phyloP scores from a whole-genome alignment of 805 yeast species.

The Ogataea minuta region DNA sequence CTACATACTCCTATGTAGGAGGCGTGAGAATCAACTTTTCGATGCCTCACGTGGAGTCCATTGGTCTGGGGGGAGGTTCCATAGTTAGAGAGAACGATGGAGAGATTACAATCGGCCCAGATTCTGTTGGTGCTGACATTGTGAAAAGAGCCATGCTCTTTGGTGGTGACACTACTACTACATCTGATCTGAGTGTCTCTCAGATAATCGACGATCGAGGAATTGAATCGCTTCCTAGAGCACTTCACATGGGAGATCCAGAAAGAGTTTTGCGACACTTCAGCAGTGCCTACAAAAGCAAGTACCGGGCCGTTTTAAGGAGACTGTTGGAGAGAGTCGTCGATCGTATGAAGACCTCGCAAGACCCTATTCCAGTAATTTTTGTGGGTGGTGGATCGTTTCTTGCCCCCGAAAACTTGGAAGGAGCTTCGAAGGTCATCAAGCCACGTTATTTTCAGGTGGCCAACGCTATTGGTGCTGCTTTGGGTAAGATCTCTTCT shows the following conservation, averaged over 20 bases:
- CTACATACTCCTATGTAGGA: constrained; percentile 9
- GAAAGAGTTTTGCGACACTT: constrained; percentile 2
- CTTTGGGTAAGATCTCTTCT: constrained; percentile 42
- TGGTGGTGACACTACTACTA: constrained; percentile 8
- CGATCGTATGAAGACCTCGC: constrained; percentile 44
- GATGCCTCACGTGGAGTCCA: constrained; percentile 9
- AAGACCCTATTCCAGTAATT: constrained; percentile 40
- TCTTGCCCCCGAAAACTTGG: constrained; percentile 34
- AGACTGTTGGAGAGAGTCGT: constrained; percentile 40
- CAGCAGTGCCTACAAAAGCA: too few species aligned
- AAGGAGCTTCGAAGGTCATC: constrained; percentile 41
- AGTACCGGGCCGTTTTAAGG: too few species aligned
- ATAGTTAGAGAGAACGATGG: constrained; percentile 6
- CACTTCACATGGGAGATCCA: constrained; percentile 33
- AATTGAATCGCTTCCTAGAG: constrained; percentile 32
- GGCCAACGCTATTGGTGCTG: constrained; percentile 52
- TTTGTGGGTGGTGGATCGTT: constrained; percentile 51
- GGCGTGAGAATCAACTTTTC: constrained; percentile 10
- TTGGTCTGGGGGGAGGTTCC: constrained; percentile 10
- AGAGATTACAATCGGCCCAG: constrained; percentile 6
- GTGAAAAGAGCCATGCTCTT: constrained; percentile 5
- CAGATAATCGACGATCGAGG: constrained; percentile 4
- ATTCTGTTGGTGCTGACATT: constrained; percentile 9
- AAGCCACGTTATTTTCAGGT: constrained; percentile 41
- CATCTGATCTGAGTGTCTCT: constrained; percentile 8